Base-by-base conservation (phyloP, 1,139 yeast species). In the Taiozyma sp. region DNA sequence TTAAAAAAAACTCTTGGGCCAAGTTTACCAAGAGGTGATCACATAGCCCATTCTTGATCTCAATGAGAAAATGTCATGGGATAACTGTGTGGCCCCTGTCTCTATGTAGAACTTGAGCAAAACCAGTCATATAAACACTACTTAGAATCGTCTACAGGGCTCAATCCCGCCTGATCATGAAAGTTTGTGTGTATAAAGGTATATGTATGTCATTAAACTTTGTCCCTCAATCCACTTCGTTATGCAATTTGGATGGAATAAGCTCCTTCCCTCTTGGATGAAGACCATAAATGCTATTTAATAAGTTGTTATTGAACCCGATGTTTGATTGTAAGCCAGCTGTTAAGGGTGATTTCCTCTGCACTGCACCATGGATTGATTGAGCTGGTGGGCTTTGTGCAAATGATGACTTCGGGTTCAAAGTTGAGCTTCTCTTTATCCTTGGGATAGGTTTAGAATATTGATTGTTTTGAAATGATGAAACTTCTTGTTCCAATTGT, bases 401-500 rank as follows among this genome's bases (percentile, higher is more conserved):
- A 21, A 37, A 37, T 19, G 41, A 37, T 13, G 41, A 9, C 13
- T 37, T 37, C 5, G 41, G 24, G 8, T 44, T 43, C 55, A 21
- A 42, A 24, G 37, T 43, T 47, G 8, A 39, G n/a, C 14, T 47
- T 49, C 34, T 46, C 46, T 14, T 28, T 40, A 22, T 13, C 26
- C 45, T 21, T 40, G 39, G 44, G 16, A 41, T 42, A 22, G 39
- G 39, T 46, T 35, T 46, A 42, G 42, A 37, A 50, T 28, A 21
- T 40, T 43, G 45, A 29, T 47, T 52, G 49, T 39, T 43, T 45
- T 43, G 28, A 46, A n/a, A 34, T 29, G 37, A 30, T 39, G 57
- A 47, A 47, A 64, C 52, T 44, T 63, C 68, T 43, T 58, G 56
- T 39, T 68, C 71, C 24, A 69, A 49, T 42, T 57, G 61, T 50